These are phyloP conservation scores for Claviceps monticola DNA, from an alignment of 2,329 filamentous ascomycete species.

Conservation along the genomic window DNA sequence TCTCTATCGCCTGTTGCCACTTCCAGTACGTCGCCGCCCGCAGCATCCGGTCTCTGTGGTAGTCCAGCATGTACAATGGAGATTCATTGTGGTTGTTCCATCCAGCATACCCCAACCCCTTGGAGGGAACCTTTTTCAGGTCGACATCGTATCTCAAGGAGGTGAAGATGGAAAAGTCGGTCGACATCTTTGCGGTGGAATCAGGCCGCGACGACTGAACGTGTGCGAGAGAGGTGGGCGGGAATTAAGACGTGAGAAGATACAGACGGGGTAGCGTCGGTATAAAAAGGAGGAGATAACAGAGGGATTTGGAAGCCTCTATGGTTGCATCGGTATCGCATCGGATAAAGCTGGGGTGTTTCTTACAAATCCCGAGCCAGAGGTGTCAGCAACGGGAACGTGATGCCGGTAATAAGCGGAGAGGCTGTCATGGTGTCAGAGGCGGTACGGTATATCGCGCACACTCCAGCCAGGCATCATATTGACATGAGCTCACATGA, in stretches of 20 bases:
- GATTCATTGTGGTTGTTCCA: conserved; percentile 41
- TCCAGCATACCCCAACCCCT: conserved; percentile 25
- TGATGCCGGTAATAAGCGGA: background rate
- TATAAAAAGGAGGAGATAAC: too few species aligned
- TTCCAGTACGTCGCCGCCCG: conserved; percentile 42
- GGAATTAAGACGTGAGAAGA: too few species aligned
- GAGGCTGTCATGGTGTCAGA: background rate
- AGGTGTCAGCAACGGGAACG: too few species aligned
- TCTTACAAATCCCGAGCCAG: too few species aligned
- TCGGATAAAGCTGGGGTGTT: too few species aligned
- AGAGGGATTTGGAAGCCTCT: too few species aligned
- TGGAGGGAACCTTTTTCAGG: conserved; percentile 31
- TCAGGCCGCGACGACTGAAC: background rate
- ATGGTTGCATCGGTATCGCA: too few species aligned
- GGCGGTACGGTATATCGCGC: background rate
- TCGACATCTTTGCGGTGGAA: conserved; percentile 15
- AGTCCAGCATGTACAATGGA: conserved; percentile 65
- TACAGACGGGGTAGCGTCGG: too few species aligned
- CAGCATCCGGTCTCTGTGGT: conserved; percentile 68
- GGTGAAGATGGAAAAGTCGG: conserved; percentile 50
- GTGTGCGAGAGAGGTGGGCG: background rate
- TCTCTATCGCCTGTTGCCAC: conserved; percentile 33
- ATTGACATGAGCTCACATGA: background rate
- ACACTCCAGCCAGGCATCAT: background rate
- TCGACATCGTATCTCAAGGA: conserved; percentile 57